Base-by-base conservation (phyloP, 139 green algal genomes). In the Chlamydomonas sp. region DNA sequence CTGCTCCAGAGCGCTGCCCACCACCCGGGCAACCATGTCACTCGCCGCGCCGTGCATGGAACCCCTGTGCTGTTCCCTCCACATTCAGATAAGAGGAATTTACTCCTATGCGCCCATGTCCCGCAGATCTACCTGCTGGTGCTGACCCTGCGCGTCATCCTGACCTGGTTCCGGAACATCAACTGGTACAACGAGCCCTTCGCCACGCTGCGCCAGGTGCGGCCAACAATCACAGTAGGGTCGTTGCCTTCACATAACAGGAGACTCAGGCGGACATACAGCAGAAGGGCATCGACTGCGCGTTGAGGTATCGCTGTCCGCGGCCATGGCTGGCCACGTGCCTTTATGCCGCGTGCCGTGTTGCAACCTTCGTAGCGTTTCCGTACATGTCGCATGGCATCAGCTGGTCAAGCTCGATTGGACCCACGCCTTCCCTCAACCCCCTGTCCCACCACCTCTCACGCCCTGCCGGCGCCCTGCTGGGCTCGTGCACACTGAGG, bases 91-190 rank as follows among this genome's bases (percentile, higher is more conserved):
- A 15, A 20, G 16, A 12, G 12, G 31, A 49, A 49, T 49, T 49
- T 49, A 49, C 31, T 49, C 31, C 31, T 49, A 49, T 66, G 71
- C 12, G 62, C 9, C 49, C 2, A 20, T 18, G 14, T 10, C 80
- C 16, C 10, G 62, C 89, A 95, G 92, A 91, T 95, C 63, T 95
- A 93, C 84, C 78, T 93, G 78, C 75, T 89, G 2, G 73, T 95
- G 17, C 85, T 95, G 68, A 93, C 90, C 1, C 83, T 93, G 66
- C 89, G 92, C 5, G 89, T 95, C 4, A 89, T 95, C 58, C 89
- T 95, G 31, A 91, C 90, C n/a, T 95, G 92, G 92, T 95, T 95
- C 87, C 89, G 89, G 61, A 91, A 90, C 83, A 92, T 95, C 76
- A 92, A 92, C 85, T 95, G 92, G 92, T 84, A 66, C 64, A 83